Base-by-base conservation (phyloP, 1,139 yeast species). In the Geotrichum cucujoidarum region DNA sequence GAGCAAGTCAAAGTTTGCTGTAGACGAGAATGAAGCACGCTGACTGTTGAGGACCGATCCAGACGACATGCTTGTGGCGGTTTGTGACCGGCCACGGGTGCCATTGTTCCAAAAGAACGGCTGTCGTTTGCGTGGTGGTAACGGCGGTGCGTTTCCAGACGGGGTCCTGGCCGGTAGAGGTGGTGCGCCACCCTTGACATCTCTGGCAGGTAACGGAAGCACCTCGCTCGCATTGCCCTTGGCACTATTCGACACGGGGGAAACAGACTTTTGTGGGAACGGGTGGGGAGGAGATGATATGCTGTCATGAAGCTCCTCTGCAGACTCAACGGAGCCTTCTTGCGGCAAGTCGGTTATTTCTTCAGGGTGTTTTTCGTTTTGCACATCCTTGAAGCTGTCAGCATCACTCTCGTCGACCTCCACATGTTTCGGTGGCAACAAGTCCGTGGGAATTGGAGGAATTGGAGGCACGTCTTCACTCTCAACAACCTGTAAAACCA, bases 1-100 rank as follows among this genome's bases (percentile, higher is more conserved):
- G 6, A 78, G 69, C 46, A 73, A 70, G 52, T 72, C 75, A 54
- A 75, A 70, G 55, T 71, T 72, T 37, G 71, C 61, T 5, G 65
- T 56, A 3, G 64, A 59, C 6, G 55, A 46, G 18, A 47, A 43
- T 1, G 59, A 53, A 11, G 49, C 45, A 22, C 54, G 46, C 34
- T 48, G 33, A 21, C 32, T 24, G 13, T 40, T 32, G 68, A 18
- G 29, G 33, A 37, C 39, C 6, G 49, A 41, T 39, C 70, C 64
- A 4, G 49, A 45, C 1, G 45, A 27, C 44, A 46, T 7, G 34
- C 43, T 20, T 46, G 51, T 34, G 33, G 43, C 48, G 3, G 56
- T 40, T 8, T 52, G 47, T 34, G 57, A 47, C 37, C 49, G 45
- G 22, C 60, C 60, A 16, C 56, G 54, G 13, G 40, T 29, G 11